Evolutionary conservation across 1,284 basidiomycete genomes (phyloP).

Genomic region (Pholiota adiposa): DNA sequence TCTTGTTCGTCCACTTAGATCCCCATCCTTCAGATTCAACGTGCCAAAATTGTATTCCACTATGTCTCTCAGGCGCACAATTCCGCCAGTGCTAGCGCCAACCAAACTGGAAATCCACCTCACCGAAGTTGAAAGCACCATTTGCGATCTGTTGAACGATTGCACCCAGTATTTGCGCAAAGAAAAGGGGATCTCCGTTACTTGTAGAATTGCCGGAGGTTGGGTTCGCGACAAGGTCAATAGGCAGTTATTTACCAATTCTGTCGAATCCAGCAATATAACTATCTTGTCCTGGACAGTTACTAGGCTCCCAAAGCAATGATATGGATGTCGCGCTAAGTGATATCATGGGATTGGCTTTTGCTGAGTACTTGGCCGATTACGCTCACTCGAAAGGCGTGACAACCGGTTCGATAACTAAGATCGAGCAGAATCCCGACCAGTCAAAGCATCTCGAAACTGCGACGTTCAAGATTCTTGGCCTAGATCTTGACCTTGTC

Average conservation of each 20-base stretch:
- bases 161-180: slow-evolving; percentile 59
- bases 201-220: slow-evolving; percentile 91
- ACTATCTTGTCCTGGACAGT: slow-evolving; percentile 48
- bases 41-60: not conserved
- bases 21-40: not conserved
- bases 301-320: slow-evolving; percentile 83
- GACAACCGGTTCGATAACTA: slow-evolving; percentile 66
- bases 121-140: slow-evolving; percentile 29
- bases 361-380: slow-evolving; percentile 81
- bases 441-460: slow-evolving; percentile 99
- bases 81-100: slow-evolving; percentile 18
- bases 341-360: slow-evolving; percentile 88
- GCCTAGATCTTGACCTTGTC: slow-evolving; percentile 93
- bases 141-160: slow-evolving; percentile 70
- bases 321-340: slow-evolving; percentile 95
- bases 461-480: slow-evolving; percentile 86
- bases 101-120: slow-evolving; percentile 27
- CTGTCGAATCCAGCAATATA: slow-evolving; percentile 13
- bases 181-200: slow-evolving; percentile 57
- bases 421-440: slow-evolving; percentile 93
- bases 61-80: slow-evolving; percentile 15
- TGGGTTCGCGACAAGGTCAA: slow-evolving; percentile 97
- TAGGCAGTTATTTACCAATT: slow-evolving; percentile 14
- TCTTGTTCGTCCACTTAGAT: not conserved
- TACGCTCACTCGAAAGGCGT: slow-evolving; percentile 66